Conservation (phyloP, 345 rosid species). For the Pelargonium nanum region DNA sequence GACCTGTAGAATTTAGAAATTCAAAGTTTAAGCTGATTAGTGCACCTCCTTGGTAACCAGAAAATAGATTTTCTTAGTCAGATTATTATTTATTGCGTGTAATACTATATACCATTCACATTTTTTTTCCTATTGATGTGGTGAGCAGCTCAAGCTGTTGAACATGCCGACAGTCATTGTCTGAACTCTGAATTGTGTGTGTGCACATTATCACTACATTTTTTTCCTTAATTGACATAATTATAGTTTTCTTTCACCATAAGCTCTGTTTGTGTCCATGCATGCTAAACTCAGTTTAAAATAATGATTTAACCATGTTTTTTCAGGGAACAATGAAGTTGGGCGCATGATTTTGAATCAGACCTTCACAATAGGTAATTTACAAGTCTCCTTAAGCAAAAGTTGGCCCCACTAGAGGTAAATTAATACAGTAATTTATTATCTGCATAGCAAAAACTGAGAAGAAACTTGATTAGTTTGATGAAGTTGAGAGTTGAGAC, state of each 20-base stretch:
- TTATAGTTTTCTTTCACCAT: background rate
- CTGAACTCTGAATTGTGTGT: background rate
- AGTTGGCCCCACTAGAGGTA: background rate
- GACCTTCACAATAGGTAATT: conserved; percentile 78
- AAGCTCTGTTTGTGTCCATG: background rate
- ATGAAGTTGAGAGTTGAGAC: background rate
- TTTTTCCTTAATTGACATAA: background rate
- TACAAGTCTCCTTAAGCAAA: background rate
- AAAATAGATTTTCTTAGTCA: background rate
- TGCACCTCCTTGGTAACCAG: background rate
- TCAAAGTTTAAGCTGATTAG: background rate
- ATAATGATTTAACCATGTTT: background rate
- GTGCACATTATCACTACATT: background rate
- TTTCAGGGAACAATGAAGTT: conserved; percentile 60
- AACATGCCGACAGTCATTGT: background rate
- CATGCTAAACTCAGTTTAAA: background rate
- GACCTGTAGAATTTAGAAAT: background rate
- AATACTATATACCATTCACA: background rate
- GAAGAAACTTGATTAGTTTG: background rate
- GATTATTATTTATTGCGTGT: background rate
- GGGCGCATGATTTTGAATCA: conserved; percentile 82
- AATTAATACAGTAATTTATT: background rate
- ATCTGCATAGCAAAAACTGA: background rate
- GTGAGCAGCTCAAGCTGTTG: background rate
- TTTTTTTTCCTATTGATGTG: too few species aligned